Percentiles rank a stretch among this genome's conserved stretches.
Conservation (phyloP, 768 basidiomycete species). For the Cubamyces sp. region DNA sequence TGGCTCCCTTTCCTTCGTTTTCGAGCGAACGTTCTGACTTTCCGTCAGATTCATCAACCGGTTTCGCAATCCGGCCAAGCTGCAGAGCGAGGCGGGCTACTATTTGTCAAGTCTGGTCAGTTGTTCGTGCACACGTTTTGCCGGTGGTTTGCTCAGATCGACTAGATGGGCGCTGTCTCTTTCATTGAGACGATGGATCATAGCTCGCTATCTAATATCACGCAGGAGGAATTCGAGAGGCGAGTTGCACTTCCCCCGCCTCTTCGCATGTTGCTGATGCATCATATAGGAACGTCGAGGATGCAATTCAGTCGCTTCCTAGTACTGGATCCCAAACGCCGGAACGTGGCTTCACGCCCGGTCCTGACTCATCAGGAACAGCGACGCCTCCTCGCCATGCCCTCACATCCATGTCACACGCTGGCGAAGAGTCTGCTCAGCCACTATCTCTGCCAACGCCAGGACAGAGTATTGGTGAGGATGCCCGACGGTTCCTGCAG, state of each 20-base stretch:
- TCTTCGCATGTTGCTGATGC: background rate
- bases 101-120: conserved; percentile 93
- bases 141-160: background rate
- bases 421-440: conserved; percentile 89
- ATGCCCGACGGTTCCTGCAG: conserved; percentile 83
- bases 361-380: conserved; percentile 33
- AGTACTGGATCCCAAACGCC: conserved; percentile 39
- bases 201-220: conserved; percentile 89
- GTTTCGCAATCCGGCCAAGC: conserved; percentile 85
- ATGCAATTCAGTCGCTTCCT: conserved; percentile 55
- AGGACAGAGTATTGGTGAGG: conserved; percentile 55
- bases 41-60: conserved; percentile 85
- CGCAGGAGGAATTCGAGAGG: conserved; percentile 91
- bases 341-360: conserved; percentile 33
- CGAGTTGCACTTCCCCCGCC: conserved; percentile 34
- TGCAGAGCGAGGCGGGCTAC: conserved; percentile 96
- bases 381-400: conserved; percentile 23
- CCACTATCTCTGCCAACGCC: conserved; percentile 68
- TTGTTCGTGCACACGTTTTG: conserved; percentile 7
- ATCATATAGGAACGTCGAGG: conserved; percentile 55
- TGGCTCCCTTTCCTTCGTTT: background rate
- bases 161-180: conserved; percentile 91
- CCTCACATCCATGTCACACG: conserved; percentile 43
- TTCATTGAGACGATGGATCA: conserved; percentile 99
- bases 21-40: background rate